Evolutionary conservation across 2,329 filamentous ascomycete genomes (phyloP), one percentile per base, ranked within the genome.

Genomic region (Aureobasidium pullulans): DNA sequence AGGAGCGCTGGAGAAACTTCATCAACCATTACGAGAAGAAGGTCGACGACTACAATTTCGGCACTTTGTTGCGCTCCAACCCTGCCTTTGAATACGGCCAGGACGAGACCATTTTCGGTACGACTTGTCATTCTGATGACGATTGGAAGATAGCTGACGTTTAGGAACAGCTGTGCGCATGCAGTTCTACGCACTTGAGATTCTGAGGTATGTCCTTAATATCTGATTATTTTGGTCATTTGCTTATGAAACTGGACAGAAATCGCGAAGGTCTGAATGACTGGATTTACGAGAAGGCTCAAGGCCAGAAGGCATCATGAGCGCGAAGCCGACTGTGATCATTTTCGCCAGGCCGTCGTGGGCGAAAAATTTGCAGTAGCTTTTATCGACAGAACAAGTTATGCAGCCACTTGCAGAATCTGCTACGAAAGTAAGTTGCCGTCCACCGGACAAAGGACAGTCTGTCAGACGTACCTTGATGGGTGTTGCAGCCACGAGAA

Each of bases 11-110:
- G 94, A 85, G 94, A 69, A 89, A 88, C 65, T 99, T 96, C 77
- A 88, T 96, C 83, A 92, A 88, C 81, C 79, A 81, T 63, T 99
- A 96, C 73, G 91, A 97, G 77, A 92, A 96, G 75, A 93, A 84
- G 76, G 80, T 99, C n/a, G 88, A 94, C 64, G 95, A 99, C 76
- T 99, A 86, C 81, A 99, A 96, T 79, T 99, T 96, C 74, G 94
- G 94, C 59, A 96, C 94, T 36, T 92, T 99, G 82, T 73, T 99
- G 67, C 85, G 94, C 60, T 81, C 84, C 60, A 89, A 83, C 69
- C 82, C 90, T 39, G 89, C 88, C 67, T 84, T 75, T 57, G 93
- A 96, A 74, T 97, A 99, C 72, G 89, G 87, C 57, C 81, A 95
- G 76, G 80, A 96, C 60, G 90, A 87, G 58, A 96, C 91, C 3